A percentile compares a stretch with the other conserved stretches of the same genome.
Conservation (phyloP, 345 rosid genomes). For the Psidium guajava region DNA sequence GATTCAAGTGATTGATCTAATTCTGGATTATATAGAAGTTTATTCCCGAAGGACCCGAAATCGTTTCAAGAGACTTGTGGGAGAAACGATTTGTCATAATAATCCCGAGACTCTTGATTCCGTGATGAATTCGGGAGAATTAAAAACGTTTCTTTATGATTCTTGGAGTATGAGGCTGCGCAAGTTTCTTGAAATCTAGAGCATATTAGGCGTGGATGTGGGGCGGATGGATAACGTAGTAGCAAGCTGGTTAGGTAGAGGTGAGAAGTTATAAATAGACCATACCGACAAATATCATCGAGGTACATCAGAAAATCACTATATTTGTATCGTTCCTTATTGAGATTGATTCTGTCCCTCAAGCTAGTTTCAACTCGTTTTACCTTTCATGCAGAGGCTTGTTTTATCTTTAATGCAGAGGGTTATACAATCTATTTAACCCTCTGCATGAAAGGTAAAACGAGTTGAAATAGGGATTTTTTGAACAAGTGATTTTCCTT, state of each 20-base stretch:
- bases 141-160: neutral
- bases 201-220: neutral
- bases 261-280: neutral
- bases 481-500: too few relatives aligned
- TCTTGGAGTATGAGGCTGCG: neutral
- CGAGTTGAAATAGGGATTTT: too few relatives aligned
- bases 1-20: neutral
- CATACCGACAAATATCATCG: neutral
- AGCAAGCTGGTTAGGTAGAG: neutral
- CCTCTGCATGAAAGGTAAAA: too few relatives aligned
- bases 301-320: neutral
- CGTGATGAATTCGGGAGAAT: neutral
- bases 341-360: neutral
- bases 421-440: neutral
- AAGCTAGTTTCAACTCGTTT: neutral
- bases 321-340: neutral
- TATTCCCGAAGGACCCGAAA: neutral
- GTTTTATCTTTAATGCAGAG: neutral
- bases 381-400: neutral
- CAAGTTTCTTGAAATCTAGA: neutral
- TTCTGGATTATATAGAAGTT: neutral
- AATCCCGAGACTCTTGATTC: neutral
- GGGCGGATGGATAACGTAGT: neutral
- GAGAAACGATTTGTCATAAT: neutral
- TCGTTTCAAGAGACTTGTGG: neutral